A percentile compares a stretch with the other conserved stretches of the same genome.
These are phyloP conservation scores for Globisporangium sylvaticum DNA, from an alignment of 352 stramenopile genomes.

Conservation along the genomic window DNA sequence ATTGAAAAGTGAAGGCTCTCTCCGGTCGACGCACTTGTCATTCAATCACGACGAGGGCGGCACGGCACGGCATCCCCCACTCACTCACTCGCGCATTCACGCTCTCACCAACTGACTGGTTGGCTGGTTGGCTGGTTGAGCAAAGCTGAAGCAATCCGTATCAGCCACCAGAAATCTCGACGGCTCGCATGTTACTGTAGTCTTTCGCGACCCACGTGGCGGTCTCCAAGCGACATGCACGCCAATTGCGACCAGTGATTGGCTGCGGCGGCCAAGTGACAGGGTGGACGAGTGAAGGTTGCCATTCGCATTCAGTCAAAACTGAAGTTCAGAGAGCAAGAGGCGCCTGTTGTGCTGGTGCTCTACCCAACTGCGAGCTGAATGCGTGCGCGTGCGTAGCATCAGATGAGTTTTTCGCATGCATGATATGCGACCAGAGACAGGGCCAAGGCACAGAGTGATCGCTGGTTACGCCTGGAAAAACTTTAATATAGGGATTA, in stretches of 20 bases:
- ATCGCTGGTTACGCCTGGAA: no score
- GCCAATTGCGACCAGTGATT: background rate
- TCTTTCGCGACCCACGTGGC: background rate
- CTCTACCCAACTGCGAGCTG: background rate
- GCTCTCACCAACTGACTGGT: background rate
- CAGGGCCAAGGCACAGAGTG: no score
- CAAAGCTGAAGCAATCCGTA: background rate
- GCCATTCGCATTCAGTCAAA: background rate
- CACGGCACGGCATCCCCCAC: background rate
- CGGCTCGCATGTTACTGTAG: no score
- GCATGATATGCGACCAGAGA: background rate
- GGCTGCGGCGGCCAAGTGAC: background rate
- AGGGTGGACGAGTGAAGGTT: background rate
- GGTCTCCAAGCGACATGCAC: background rate
- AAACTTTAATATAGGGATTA: no score
- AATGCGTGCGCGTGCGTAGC: background rate
- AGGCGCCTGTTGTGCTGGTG: background rate
- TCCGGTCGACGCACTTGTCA: background rate
- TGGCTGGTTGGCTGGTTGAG: background rate
- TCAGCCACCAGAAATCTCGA: background rate
- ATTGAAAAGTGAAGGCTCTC: constrained; percentile 7
- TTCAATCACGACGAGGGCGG: background rate
- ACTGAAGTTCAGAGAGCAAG: background rate
- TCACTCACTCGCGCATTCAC: background rate
- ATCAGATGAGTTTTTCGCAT: background rate